Evolutionary conservation across 1,284 basidiomycete species (phyloP), one percentile per base, ranked within the genome.

Genomic region (Cutaneotrichosporon sp.): DNA sequence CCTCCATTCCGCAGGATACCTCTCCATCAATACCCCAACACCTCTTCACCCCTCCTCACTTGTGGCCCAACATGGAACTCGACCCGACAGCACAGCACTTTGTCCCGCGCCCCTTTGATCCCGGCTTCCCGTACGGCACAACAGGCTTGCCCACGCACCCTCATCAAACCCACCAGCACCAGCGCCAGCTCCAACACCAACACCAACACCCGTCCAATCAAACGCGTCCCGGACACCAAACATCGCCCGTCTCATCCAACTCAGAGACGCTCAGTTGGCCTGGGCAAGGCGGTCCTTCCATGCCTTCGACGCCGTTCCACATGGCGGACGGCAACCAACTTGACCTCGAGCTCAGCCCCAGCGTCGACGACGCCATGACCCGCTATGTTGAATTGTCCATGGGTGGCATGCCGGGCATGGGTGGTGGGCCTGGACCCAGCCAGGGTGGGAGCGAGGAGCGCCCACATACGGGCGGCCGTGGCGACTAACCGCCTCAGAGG

Each of bases 371-470:
- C 36, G 36, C 34, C 50, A 60, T 63, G 57, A 21, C 60, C 9
- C 42, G 36, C 30, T 26, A 66, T 13, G 69, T 69, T 40, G 63
- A 61, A 22, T 46, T 55, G 40, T 38, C 57, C 5, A 32, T 46
- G 57, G 52, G 36, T 22, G 32, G 59, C 11, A 60, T 58, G 34
- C 50, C 31, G 22, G 49, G 26, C 22, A 50, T 50, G 49, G 47
- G n/a, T 42, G 40, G 40, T 36, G 40, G 42, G 18, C 42, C 16
- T 16, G 18, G 42, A 46, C 18, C 42, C 16, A 26, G 26, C 26
- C 18, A 8, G 34, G 34, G 34, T 13, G 34, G 42, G 42, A 2
- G 7, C 42, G 42, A 46, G 2, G 16, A 18, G 6, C 42, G 42
- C 18, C 42, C 42, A n/a, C 42, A 7, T 18, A 46, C 42, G 18